Conservation (phyloP, 768 basidiomycete genomes). For the Trametes cinnabarina region DNA sequence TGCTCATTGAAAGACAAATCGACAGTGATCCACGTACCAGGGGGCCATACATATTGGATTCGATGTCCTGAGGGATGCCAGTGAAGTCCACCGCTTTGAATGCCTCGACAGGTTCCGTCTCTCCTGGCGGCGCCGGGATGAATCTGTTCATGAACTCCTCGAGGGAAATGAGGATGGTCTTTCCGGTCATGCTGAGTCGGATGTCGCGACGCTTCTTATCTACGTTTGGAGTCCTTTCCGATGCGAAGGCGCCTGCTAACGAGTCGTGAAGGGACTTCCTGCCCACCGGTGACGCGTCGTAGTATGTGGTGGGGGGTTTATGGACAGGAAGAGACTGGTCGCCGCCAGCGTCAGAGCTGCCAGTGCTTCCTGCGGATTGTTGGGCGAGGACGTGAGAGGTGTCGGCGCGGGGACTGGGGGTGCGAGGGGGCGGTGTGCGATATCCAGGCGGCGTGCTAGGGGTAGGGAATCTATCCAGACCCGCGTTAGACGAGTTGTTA, state of each 20-base stretch:
- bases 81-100: neutral
- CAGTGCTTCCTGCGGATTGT: no score
- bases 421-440: no score
- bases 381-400: no score
- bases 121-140: neutral
- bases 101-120: neutral
- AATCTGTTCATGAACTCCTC: neutral
- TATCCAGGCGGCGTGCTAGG: no score
- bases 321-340: no score
- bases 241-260: neutral
- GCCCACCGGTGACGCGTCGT: no score
- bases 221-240: neutral
- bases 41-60: neutral
- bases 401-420: no score
- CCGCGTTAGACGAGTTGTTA: no score
- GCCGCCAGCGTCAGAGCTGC: no score
- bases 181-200: neutral
- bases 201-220: neutral
- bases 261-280: neutral
- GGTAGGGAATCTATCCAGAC: no score
- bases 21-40: neutral
- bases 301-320: no score
- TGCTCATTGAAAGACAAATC: no score
- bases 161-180: neutral
- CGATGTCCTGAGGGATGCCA: neutral